Evolutionary conservation across 805 yeast genomes (phyloP).

Genomic region (Tetrapisispora taiwanensis): DNA sequence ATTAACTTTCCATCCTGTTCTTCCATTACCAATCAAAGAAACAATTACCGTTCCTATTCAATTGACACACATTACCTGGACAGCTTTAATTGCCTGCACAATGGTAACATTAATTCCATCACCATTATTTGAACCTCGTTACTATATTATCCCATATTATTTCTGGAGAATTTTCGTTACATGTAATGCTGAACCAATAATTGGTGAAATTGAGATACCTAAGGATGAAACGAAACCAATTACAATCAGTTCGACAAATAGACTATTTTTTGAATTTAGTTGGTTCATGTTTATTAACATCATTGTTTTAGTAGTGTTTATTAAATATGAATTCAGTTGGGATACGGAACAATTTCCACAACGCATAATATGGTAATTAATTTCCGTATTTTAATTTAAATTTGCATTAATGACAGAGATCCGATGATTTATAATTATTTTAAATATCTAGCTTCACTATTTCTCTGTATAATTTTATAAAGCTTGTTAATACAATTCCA

Average conservation of each 20-base stretch:
- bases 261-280: constrained; percentile 43
- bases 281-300: constrained; percentile 55
- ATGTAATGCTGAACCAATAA: constrained; percentile 30
- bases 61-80: constrained; percentile 37
- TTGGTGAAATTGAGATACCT: constrained; percentile 17
- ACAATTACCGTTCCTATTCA: constrained; percentile 31
- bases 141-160: constrained; percentile 72
- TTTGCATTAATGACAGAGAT: neutral
- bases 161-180: constrained; percentile 56
- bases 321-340: constrained; percentile 61
- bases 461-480: neutral
- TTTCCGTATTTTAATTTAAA: no score
- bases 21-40: constrained; percentile 31
- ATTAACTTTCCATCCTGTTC: constrained; percentile 28
- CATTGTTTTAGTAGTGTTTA: constrained; percentile 44
- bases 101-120: constrained; percentile 67
- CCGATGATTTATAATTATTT: neutral
- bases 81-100: constrained; percentile 44
- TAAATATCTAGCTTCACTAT: neutral
- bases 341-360: constrained; percentile 47
- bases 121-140: constrained; percentile 89
- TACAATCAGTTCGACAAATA: constrained; percentile 19
- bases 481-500: neutral
- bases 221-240: constrained; percentile 10
- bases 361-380: constrained; percentile 74